phyloP scores from a whole-genome alignment of 768 basidiomycete genomes.

The Coprinopsis marcescibilis region DNA sequence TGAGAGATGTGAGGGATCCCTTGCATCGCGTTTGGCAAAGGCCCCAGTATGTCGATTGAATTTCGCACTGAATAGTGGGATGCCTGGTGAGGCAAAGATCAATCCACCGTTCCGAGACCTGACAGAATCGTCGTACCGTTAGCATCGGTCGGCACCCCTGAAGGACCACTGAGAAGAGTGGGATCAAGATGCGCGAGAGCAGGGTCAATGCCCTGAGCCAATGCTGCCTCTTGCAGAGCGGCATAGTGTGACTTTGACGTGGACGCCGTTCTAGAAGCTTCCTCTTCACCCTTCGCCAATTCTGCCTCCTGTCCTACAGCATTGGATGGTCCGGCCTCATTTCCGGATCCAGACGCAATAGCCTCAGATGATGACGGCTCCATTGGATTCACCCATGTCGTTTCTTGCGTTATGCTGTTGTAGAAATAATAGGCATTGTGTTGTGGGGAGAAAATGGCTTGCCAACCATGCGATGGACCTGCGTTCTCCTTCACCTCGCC shows the following conservation, averaged over 20 bases:
- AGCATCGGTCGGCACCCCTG: slow-evolving; percentile 18
- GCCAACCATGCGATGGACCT: slow-evolving; percentile 44
- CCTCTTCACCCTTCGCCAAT: background rate
- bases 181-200: slow-evolving; percentile 78
- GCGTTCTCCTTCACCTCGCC: too few relatives aligned
- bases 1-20: slow-evolving; percentile 70
- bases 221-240: slow-evolving; percentile 62
- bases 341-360: background rate
- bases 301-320: background rate
- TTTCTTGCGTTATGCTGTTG: slow-evolving; percentile 69
- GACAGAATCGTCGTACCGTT: slow-evolving; percentile 14
- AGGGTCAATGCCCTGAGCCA: slow-evolving; percentile 80
- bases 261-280: background rate
- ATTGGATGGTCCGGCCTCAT: slow-evolving; percentile 13
- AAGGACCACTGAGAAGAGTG: slow-evolving; percentile 38
- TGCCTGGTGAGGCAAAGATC: slow-evolving; percentile 21
- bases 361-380: slow-evolving; percentile 25
- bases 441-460: slow-evolving; percentile 73
- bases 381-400: slow-evolving; percentile 81
- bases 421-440: slow-evolving; percentile 84
- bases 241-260: slow-evolving; percentile 29
- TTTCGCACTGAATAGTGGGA: slow-evolving; percentile 55
- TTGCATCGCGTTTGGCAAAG: slow-evolving; percentile 59
- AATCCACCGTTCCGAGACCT: background rate
- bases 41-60: slow-evolving; percentile 81